Percentiles rank a stretch among this genome's conserved stretches.
Conservation (phyloP, 306 rosid species). For the Erythrophleum fordii region DNA sequence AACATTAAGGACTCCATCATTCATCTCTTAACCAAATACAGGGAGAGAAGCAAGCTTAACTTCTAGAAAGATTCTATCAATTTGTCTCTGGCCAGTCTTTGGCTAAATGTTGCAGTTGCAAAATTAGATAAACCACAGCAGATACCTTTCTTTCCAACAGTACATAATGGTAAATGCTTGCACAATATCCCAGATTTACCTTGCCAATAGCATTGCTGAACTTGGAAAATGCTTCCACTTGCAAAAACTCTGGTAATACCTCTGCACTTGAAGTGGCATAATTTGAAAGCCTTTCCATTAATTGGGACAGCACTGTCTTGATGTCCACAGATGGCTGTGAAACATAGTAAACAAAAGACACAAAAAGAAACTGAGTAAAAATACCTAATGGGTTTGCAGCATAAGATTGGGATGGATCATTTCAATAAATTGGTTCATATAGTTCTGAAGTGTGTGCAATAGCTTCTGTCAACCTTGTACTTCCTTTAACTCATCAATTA, state of each 20-base stretch:
- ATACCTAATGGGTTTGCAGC: constrained; percentile 25
- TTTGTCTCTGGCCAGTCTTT: constrained; percentile 15
- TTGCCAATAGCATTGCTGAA: constrained; percentile 93
- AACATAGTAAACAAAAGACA: constrained; percentile 17
- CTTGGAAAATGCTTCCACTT: constrained; percentile 98
- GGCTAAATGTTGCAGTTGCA: background rate
- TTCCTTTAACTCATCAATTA: constrained; percentile 15
- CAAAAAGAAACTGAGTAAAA: constrained; percentile 28
- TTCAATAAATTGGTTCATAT: constrained; percentile 28
- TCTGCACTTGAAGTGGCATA: constrained; percentile 97
- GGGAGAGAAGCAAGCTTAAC: constrained; percentile 24
- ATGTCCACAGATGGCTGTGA: constrained; percentile 89
- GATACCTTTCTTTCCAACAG: background rate
- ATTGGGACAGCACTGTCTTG: constrained; percentile 93
- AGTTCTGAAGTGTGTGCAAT: constrained; percentile 5
- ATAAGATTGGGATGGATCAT: constrained; percentile 29
- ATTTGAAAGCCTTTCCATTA: constrained; percentile 97
- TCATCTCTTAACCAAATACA: constrained; percentile 9
- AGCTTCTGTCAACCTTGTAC: constrained; percentile 19
- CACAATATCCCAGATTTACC: constrained; percentile 56
- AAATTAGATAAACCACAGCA: constrained; percentile 18
- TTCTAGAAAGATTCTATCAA: constrained; percentile 26
- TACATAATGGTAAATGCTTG: constrained; percentile 12
- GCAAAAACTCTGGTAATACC: constrained; percentile 96
- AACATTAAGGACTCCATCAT: constrained; percentile 15